Conservation (phyloP, 192 early-diverging fungal species). For the Linnemannia elongata region DNA sequence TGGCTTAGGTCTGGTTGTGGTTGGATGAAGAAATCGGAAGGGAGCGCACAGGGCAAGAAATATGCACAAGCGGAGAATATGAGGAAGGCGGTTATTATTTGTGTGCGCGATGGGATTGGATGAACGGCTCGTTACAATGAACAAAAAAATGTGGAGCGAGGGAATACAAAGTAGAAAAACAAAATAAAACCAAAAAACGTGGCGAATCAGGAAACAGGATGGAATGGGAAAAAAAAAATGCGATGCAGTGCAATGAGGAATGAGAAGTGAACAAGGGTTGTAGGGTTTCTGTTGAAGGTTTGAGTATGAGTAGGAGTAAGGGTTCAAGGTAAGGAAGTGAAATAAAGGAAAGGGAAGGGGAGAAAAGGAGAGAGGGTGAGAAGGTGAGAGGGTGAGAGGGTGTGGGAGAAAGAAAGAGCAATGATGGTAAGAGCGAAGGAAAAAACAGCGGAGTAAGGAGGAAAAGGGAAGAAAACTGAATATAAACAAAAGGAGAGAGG, state of each 20-base stretch:
- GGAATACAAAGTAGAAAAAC: background rate
- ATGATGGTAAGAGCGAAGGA: background rate
- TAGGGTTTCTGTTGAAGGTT: background rate
- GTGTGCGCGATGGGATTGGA: background rate
- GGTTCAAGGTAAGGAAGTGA: background rate
- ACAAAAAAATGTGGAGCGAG: too few species aligned
- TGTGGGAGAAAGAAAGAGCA: conserved; percentile 7
- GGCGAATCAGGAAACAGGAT: background rate
- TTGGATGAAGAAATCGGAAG: background rate
- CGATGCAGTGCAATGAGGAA: conserved; percentile 2
- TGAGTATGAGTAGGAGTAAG: background rate
- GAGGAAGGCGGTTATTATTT: background rate
- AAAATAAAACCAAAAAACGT: background rate
- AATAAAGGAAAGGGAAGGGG: background rate
- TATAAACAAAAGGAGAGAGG: background rate
- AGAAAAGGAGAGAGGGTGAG: conserved; percentile 14
- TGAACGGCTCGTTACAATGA: background rate
- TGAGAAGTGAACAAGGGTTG: background rate
- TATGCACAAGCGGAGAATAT: background rate
- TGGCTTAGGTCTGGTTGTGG: background rate
- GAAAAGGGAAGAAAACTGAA: conserved; percentile 11
- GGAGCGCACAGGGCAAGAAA: background rate
- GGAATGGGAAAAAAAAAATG: conserved; percentile 1
- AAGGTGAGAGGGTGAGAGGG: conserved; percentile 7
- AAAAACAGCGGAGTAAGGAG: background rate